Base-by-base conservation (phyloP, 352 stramenopile species). In the Thalassiosira ordinaria region DNA sequence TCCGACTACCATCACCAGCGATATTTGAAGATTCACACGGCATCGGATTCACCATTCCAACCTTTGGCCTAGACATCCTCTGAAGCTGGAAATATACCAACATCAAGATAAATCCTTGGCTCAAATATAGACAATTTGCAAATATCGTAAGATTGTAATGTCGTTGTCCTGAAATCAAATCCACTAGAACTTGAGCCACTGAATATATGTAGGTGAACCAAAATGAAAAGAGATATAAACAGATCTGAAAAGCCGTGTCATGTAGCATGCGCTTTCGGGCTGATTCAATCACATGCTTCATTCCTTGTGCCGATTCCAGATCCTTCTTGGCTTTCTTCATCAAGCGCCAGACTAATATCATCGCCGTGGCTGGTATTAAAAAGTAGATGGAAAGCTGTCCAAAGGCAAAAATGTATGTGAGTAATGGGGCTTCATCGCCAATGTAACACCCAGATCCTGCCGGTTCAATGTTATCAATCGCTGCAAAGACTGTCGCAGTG, bases 181-280 rank as follows among this genome's bases (percentile, higher is more conserved):
- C n/a, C 27, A 53, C 5, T 11, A 53, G 22, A 63, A 4, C 49
- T 9, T 63, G 33, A 29, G 18, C 31, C n/a, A 75, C 11, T 1
- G 26, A 20, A 0, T 2, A 51, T 14, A 79, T 27, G 14, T 60
- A 79, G 14, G 39, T 41, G 7, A 49, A 57, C 70, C 59, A 73
- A 61, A 79, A 79, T n/a, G 60, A 63, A 18, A 73, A 1, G 13
- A 79, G 39, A 39, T 79, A 79, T 22, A 79, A 26, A 14, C 18
- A 16, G 4, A 73, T 73, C 18, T 79, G 70, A 6, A 57, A 44
- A n/a, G 55, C 4, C 18, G 73, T 51, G 27, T 71, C 53, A 5
- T 44, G 31, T 4, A 73, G 18, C 51, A 67, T 47, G 7, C 52
- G 47, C 39, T 71, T 79, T 31, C 52, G 16, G 18, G 61, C 70